Base-by-base conservation (phyloP, 2,329 filamentous ascomycete genomes). In the Uncinocarpus reesii region DNA sequence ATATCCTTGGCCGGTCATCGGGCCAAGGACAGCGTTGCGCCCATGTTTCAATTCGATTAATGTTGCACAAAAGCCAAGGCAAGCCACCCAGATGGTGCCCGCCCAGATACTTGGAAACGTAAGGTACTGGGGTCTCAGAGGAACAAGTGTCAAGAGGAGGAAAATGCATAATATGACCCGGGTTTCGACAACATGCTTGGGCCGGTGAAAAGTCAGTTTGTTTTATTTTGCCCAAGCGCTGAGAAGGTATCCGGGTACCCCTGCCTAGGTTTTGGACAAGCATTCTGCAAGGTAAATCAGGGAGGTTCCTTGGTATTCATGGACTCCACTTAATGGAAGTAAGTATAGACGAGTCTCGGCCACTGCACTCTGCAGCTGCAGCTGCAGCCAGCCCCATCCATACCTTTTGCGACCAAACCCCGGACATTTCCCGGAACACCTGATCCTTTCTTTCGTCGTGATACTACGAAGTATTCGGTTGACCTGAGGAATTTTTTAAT, bases 231-330 rank as follows among this genome's bases (percentile, higher is more conserved):
- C n/a, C n/a, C n/a, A n/a, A n/a, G n/a, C n/a, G n/a, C n/a, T n/a
- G n/a, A n/a, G n/a, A n/a, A n/a, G n/a, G n/a, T n/a, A n/a, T n/a
- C n/a, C n/a, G n/a, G 35, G 7, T n/a, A 46, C 24, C 45, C 45
- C 24, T 47, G 36, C n/a, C 4, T 16, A n/a, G 20, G 7, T 24
- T 21, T 18, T 32, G 34, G 15, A 47, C 28, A 47, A 47, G 45
- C 45, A 47, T 47, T 41, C 45, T 47, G 45, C 45, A 47, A 40
- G 35, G 45, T 32, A 47, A 36, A 47, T 47, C 45, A 47, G 29
- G 26, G 35, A 37, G 41, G 18, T 40, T 40, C 36, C 44, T 47
- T 40, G 44, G 44, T 40, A 32, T 38, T 26, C 26, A 16, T 28
- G 20, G 15, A 10, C 15, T 21, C 26, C n/a, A 16, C 18, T 11